Conservation (phyloP, 495 filamentous ascomycete genomes). For the Hypoxylon lienhwacheense region DNA sequence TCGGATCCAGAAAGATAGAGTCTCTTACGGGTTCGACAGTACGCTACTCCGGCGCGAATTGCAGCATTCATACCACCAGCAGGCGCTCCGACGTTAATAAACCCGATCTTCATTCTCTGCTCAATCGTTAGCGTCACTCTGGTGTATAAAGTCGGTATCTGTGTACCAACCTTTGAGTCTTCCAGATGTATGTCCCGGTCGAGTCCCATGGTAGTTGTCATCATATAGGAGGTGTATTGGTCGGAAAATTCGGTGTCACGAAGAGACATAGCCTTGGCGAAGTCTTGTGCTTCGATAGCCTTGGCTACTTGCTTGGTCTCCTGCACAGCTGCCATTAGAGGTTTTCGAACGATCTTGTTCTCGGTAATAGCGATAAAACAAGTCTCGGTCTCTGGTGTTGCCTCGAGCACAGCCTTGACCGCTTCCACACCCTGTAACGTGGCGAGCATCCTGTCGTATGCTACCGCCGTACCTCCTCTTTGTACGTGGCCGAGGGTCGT, state of each 20-base stretch:
- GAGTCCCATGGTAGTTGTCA: slow-evolving; percentile 68
- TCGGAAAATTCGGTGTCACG: slow-evolving; percentile 94
- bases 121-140: slow-evolving; percentile 23
- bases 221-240: slow-evolving; percentile 85
- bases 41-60: slow-evolving; percentile 92
- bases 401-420: slow-evolving; percentile 92
- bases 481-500: slow-evolving; percentile 97
- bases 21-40: slow-evolving; percentile 74
- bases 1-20: neutral
- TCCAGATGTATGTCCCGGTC: slow-evolving; percentile 58
- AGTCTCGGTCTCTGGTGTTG: slow-evolving; percentile 83
- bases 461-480: slow-evolving; percentile 85
- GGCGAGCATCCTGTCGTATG: slow-evolving; percentile 91
- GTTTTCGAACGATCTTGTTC: slow-evolving; percentile 93
- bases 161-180: slow-evolving; percentile 65
- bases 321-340: slow-evolving; percentile 83
- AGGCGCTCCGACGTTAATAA: slow-evolving; percentile 95
- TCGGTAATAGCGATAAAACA: slow-evolving; percentile 94
- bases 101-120: slow-evolving; percentile 87
- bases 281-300: slow-evolving; percentile 80
- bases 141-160: neutral
- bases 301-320: slow-evolving; percentile 79
- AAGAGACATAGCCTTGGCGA: slow-evolving; percentile 79
- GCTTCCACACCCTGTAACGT: slow-evolving; percentile 96
- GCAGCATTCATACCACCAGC: slow-evolving; percentile 99